Evolutionary conservation across 768 basidiomycete species (phyloP).

Genomic region (Kwoniella sp.): DNA sequence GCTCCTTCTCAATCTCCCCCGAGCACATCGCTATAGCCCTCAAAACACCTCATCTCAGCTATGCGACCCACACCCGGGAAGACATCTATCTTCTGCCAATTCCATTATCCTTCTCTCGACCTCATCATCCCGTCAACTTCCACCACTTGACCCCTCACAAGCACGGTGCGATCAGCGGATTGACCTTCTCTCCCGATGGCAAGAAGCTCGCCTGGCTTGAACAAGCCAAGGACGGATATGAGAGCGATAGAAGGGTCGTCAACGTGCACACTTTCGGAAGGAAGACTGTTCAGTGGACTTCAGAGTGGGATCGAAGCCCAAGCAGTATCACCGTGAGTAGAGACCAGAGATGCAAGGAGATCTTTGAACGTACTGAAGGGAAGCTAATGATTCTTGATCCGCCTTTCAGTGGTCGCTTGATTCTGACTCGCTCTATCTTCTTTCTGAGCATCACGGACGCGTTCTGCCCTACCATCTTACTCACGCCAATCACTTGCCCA

Average conservation of each 20-base stretch:
- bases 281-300: slow-evolving; percentile 64
- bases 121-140: background rate
- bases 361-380: no score
- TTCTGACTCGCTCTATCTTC: slow-evolving; percentile 69
- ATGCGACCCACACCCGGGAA: slow-evolving; percentile 85
- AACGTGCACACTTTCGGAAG: slow-evolving; percentile 66
- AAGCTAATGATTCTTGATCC: background rate
- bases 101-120: background rate
- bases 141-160: slow-evolving; percentile 74
- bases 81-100: slow-evolving; percentile 62
- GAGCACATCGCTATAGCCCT: slow-evolving; percentile 77
- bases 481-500: slow-evolving; percentile 41
- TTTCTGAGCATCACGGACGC: slow-evolving; percentile 75
- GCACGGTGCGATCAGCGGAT: slow-evolving; percentile 79
- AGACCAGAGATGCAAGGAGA: background rate
- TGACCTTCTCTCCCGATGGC: slow-evolving; percentile 68
- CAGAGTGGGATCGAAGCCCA: slow-evolving; percentile 83
- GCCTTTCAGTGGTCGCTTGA: slow-evolving; percentile 69
- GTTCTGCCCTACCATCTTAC: slow-evolving; percentile 55
- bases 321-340: slow-evolving; percentile 63
- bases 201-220: slow-evolving; percentile 84
- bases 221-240: slow-evolving; percentile 82
- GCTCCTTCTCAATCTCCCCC: slow-evolving; percentile 56
- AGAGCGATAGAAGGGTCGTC: slow-evolving; percentile 73
- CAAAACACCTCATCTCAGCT: slow-evolving; percentile 75